Base-by-base conservation (phyloP, 306 rosid species). In the Dalbergia cochinchinensis region DNA sequence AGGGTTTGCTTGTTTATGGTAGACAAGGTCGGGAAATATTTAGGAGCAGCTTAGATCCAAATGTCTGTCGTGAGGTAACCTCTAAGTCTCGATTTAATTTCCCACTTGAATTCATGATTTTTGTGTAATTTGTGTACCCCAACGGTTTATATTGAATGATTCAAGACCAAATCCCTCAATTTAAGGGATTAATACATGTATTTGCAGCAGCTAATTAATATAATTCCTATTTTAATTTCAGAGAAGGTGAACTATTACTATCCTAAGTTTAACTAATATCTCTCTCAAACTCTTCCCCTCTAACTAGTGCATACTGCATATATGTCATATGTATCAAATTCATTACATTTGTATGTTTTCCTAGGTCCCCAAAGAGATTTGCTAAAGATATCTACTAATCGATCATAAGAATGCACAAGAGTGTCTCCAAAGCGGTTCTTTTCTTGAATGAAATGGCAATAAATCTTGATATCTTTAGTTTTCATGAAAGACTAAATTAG, bases 1-100 rank as follows among this genome's bases (percentile, higher is more conserved):
- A 94, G 99, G 98, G 99, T 59, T 84, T 92, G 84, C 95, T 95
- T 77, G 97, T 95, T 78, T 95, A 91, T 80, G 99, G 99, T 51
- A 87, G 84, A 89, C 91, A 89, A 85, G 99, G 99, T 50, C 91
- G 10, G 84, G 94, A 95, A 89, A 92, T 95, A 82, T 91, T 85
- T 85, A 87, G 92, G 76, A 83, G 85, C 85, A 92, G 82, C 87
- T 92, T 95, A 84, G 97, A 92, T 80, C 90, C 82, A 77, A 59
- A 70, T 57, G 80, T 95, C 82, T 88, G 97, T 87, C 89, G 85
- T 88, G 97, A 92, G 99, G 97, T 92, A 84, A 82, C 37, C 44
- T 80, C 71, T 64, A 39, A 73, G 9, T 73, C 65, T 60, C 34
- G 22, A 4, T 69, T 74, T 69, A 34, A 54, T 54, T 16, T 73